Base-by-base conservation (phyloP, 768 basidiomycete genomes). In the Hygrophoropsis aurantiaca region DNA sequence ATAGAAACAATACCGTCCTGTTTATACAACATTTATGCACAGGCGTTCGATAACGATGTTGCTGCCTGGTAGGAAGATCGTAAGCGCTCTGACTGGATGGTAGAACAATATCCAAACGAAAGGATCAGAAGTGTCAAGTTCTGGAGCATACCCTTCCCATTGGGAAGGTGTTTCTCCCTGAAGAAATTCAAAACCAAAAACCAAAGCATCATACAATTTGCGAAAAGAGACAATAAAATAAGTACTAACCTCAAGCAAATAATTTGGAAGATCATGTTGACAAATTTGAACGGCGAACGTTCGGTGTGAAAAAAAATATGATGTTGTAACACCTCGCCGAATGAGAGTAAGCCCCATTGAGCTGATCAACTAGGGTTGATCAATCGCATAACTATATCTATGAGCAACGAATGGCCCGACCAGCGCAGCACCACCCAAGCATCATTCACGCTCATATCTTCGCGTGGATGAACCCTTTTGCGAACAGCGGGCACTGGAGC, bases 281-380 rank as follows among this genome's bases (percentile, higher is more conserved):
- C 43, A 13, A 30, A 4, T 42, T 44, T 44, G 73, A 78, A 78
- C 78, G 69, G 59, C 74, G 66, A 84, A 70, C 67, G 80, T 74
- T 75, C 79, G 49, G 19, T 50, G 59, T 61, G 59, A 74, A 81
- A 86, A 87, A 87, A 83, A 77, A 66, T 58, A 42, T 24, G 25
- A 55, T 16, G 39, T n/a, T n/a, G n/a, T n/a, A n/a, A n/a, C n/a
- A 55, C 58, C 64, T 71, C 74, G 82, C 78, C 82, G 80, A 72
- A 72, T 65, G 78, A 87, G 84, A 89, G 85, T 88, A 84, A 90
- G 87, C 87, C 87, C 87, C 87, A 88, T 90, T 90, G 81, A 77
- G 87, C 87, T 87, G 75, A 81, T 68, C 42, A 57, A 50, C 49
- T 47, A 53, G 57, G 62, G 59, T 49, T 65, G 72, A 75, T 52